phyloP scores from a whole-genome alignment of 106 monocot genomes.

The Cymbidium sinense region DNA sequence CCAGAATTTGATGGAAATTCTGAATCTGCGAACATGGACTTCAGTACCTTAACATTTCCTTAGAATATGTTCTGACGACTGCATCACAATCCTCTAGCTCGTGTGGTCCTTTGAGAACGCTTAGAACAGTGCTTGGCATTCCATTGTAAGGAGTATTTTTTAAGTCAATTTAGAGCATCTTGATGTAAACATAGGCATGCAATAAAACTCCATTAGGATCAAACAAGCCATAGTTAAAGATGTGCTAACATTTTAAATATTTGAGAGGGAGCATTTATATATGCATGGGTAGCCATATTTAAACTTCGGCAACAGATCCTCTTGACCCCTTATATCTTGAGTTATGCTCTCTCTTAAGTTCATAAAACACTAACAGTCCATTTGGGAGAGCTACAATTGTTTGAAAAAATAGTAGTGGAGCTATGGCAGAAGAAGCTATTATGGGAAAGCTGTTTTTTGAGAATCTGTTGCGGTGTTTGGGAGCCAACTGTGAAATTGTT shows the following conservation, averaged over 20 bases:
- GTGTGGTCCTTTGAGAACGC: background rate
- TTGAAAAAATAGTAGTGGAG: too few species aligned
- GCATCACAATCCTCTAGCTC: background rate
- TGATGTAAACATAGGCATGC: background rate
- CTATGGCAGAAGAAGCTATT: too few species aligned
- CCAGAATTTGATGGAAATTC: background rate
- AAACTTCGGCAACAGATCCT: background rate
- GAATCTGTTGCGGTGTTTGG: too few species aligned
- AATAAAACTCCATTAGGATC: background rate
- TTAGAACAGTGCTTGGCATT: background rate
- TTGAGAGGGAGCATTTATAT: background rate
- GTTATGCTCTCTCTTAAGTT: background rate
- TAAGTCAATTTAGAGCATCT: background rate
- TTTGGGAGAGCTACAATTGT: too few species aligned
- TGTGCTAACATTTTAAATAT: background rate
- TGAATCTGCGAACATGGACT: background rate
- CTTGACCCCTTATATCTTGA: background rate
- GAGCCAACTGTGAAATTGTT: too few species aligned
- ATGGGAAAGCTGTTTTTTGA: too few species aligned
- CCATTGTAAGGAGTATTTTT: background rate
- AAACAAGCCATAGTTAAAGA: background rate
- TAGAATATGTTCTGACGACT: background rate
- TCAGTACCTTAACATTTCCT: background rate
- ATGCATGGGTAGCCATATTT: background rate
- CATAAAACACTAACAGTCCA: too few species aligned